These are phyloP conservation scores for Glaciozyma antarctica DNA, from an alignment of 768 basidiomycete species.

Conservation along the genomic window DNA sequence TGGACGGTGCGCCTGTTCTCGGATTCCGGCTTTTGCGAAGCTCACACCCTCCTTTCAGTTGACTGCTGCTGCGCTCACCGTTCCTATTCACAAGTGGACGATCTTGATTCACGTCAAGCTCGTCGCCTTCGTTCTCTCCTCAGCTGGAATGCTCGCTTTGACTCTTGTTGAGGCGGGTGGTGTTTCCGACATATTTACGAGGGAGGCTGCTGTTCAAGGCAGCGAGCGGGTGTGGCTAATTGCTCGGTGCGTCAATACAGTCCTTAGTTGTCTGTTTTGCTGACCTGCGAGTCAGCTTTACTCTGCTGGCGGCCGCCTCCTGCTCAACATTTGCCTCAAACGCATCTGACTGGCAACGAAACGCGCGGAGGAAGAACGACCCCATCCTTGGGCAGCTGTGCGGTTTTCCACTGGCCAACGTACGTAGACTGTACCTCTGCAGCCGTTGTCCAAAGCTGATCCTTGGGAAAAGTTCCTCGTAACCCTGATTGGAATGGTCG, in stretches of 20 bases:
- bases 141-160: slow-evolving; percentile 63
- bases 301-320: slow-evolving; percentile 50
- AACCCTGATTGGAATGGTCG: slow-evolving; percentile 33
- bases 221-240: slow-evolving; percentile 66
- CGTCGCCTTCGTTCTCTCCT: slow-evolving; percentile 57
- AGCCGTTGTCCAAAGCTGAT: too few relatives aligned
- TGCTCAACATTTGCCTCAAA: slow-evolving; percentile 36
- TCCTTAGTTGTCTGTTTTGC: background rate
- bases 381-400: slow-evolving; percentile 35
- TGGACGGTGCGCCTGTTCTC: slow-evolving; percentile 12
- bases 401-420: slow-evolving; percentile 36
- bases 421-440: slow-evolving; percentile 6
- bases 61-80: slow-evolving; percentile 63
- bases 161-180: slow-evolving; percentile 66
- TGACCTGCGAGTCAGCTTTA: slow-evolving; percentile 37
- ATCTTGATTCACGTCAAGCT: slow-evolving; percentile 48
- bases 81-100: slow-evolving; percentile 31
- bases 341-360: slow-evolving; percentile 36
- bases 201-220: slow-evolving; percentile 56
- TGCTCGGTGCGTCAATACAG: slow-evolving; percentile 42
- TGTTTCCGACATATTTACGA: slow-evolving; percentile 61
- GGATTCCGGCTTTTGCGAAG: slow-evolving; percentile 51
- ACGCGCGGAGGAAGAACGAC: slow-evolving; percentile 27
- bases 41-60: slow-evolving; percentile 73
- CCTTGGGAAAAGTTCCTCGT: slow-evolving; percentile 8